Evolutionary conservation across 352 stramenopile genomes (phyloP).

Genomic region (Paralagenidium karlingii): DNA sequence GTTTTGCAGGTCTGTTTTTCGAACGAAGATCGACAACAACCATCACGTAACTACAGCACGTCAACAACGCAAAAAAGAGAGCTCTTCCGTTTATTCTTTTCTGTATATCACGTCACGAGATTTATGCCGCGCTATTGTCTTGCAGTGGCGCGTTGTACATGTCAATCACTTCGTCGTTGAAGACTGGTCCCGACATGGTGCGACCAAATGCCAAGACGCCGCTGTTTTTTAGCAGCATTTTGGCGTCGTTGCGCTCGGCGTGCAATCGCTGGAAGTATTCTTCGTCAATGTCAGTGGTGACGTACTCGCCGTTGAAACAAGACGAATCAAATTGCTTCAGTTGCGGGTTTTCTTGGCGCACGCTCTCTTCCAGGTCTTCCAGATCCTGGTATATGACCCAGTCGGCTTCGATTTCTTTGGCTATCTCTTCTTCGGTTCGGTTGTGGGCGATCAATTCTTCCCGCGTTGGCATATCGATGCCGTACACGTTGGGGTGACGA

Average conservation of each 20-base stretch:
- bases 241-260: constrained; percentile 62
- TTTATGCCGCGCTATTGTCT: too few relatives aligned
- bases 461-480: constrained; percentile 98
- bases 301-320: constrained; percentile 95
- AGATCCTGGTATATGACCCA: constrained; percentile 92
- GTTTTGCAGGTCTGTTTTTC: too few relatives aligned
- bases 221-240: constrained; percentile 79
- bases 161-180: constrained; percentile 77
- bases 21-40: too few relatives aligned
- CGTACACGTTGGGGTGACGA: constrained; percentile 98
- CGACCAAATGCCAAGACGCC: constrained; percentile 62
- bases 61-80: too few relatives aligned
- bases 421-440: constrained; percentile 90
- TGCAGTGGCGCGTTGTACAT: constrained; percentile 82
- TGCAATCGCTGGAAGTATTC: constrained; percentile 76
- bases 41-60: too few relatives aligned
- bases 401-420: constrained; percentile 89
- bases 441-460: constrained; percentile 97
- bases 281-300: constrained; percentile 88
- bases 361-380: constrained; percentile 86
- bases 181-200: constrained; percentile 50
- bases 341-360: constrained; percentile 52
- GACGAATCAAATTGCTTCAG: constrained; percentile 90
- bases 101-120: too few relatives aligned
- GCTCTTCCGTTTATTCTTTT: too few relatives aligned